These are phyloP conservation scores for Ceratocystis destructans DNA, from an alignment of 2,329 filamentous ascomycete species.

Conservation along the genomic window DNA sequence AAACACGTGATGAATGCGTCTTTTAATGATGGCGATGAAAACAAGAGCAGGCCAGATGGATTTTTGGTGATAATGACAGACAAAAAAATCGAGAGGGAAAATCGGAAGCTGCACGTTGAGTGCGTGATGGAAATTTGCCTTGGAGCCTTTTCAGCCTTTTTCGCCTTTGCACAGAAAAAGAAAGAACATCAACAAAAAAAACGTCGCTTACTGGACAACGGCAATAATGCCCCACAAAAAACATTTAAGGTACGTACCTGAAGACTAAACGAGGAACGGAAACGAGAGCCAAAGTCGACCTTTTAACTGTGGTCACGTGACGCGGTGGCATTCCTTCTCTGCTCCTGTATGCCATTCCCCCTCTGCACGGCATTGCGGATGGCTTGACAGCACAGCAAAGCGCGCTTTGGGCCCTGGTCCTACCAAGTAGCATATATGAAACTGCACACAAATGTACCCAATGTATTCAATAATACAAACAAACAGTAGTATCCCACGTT, in stretches of 20 bases:
- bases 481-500: not conserved
- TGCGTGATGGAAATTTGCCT: constrained; percentile 17
- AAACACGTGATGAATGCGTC: constrained; percentile 4
- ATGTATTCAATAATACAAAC: not conserved
- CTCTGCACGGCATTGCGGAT: no score
- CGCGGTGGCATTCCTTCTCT: not conserved
- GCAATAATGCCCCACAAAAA: constrained; percentile 13
- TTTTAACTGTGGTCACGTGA: not conserved
- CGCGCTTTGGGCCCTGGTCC: not conserved
- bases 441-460: no score
- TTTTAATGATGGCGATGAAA: constrained; percentile 4
- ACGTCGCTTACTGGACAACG: constrained; percentile 17
- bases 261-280: not conserved
- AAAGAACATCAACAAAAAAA: constrained; percentile 18
- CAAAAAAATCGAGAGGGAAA: constrained; percentile 9
- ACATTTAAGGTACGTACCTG: not conserved
- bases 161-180: constrained; percentile 15
- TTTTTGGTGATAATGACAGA: not conserved
- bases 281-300: not conserved
- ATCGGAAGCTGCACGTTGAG: constrained; percentile 17
- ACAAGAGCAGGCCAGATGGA: constrained; percentile 1
- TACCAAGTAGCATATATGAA: no score
- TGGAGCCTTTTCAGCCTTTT: not conserved
- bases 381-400: not conserved
- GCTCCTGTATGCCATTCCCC: not conserved